Base-by-base conservation (phyloP, 306 rosid species). In the Carpinus fangiana region DNA sequence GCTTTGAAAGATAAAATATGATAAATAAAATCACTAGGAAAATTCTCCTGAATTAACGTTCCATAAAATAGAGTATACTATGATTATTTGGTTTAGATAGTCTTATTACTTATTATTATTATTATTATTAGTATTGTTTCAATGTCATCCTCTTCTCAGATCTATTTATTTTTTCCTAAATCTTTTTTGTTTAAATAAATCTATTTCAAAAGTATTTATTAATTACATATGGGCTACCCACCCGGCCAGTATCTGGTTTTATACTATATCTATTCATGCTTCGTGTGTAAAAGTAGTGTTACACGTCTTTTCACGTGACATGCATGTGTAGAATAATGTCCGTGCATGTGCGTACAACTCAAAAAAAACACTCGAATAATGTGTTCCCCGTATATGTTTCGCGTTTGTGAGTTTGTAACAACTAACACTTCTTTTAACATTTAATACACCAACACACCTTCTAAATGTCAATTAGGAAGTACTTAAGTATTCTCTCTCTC, bases 351-450 rank as follows among this genome's bases (percentile, higher is more conserved):
- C 60, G 62, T 72, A 66, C 52, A 67, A 51, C 57, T 43, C 14
- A 73, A 73, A 70, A 60, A 12, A 12, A 34, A 36, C 55, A 26
- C 10, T 60, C 50, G 3, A 38, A 41, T 41, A 52, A 66, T 52
- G 72, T 78, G 31, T 50, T 73, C 59, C 72, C 50, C 54, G 17
- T 41, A 43, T 69, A 74, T 66, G 47, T 36, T 55, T 64, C 41
- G 5, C 69, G 46, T 17, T 1, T 2, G 34, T 31, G 34, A 31
- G 34, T 31, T 31, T 4, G 20, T 48, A 16, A 48, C 52, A 48
- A 48, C 13, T 51, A 51, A 48, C 74, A 57, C 79, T 51, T 34
- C 64, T 79, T 79, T 71, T 64, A 55, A 70, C 73, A 26, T 17
- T 53, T 69, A 48, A 26, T 54, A 41, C 45, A 6, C 45, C 5